Base-by-base conservation (phyloP, 129 eudicot species). In the Chrysanthemum seticuspe region DNA sequence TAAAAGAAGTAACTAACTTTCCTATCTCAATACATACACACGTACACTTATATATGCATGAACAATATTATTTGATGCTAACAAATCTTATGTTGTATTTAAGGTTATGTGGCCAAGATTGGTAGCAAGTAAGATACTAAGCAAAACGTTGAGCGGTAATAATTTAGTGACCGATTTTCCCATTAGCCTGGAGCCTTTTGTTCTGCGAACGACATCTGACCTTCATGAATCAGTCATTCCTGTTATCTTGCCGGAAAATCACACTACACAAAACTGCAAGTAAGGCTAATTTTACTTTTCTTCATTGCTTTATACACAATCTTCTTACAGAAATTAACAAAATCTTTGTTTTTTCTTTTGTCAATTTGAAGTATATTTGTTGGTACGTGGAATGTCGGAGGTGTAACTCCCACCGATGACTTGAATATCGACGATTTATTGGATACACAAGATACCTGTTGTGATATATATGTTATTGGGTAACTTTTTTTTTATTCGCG, bases 331-430 rank as follows among this genome's bases (percentile, higher is more conserved):
- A 45, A n/a, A 74, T 3, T 44, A 53, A 51, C 36, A 5, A 51
- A 7, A 31, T 60, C 15, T 8, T 56, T 58, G 3, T 2, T 13
- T 62, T 78, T 13, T 48, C 0, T 13, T 27, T 13, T 67, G n/a
- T 45, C 18, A 10, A 62, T 52, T 8, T 69, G 67, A 75, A 88
- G 96, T 71, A 61, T 88, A 63, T 86, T 83, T 16, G 84, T 80
- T 67, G 77, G 87, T 54, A 81, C 96, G 7, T 88, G 96, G 96
- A 88, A 88, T 68, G 89, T 86, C 15, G 96, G 91, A 18, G 96
- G 96, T 29, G 76, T 83, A 21, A 47, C 82, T 25, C 96, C 96
- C 58, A 34, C 85, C 4, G 81, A 75, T 45, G 82, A 77, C 56
- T 64, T 83, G 68, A 72, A 76, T 62, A 67, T 88, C 74, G 91